Evolutionary conservation across 1,139 yeast species (phyloP).

Genomic region (Geotrichum candidum): DNA sequence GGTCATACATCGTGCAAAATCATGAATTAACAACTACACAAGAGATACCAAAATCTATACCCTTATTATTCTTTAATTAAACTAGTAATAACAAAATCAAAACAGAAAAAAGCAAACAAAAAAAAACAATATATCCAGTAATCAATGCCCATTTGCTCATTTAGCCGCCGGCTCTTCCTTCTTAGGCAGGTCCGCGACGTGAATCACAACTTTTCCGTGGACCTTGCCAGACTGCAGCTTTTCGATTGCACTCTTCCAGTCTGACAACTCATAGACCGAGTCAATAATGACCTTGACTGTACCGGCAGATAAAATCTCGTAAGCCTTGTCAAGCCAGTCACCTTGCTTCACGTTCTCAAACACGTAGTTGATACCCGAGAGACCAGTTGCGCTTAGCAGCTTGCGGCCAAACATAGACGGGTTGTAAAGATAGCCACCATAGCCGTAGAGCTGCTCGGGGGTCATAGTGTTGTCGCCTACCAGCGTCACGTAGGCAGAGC

Average conservation of each 20-base stretch:
- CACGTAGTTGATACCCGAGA: conserved; percentile 32
- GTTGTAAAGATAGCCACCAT: conserved; percentile 23
- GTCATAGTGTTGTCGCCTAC: conserved; percentile 44
- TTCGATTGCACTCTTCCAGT: conserved; percentile 47
- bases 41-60: neutral
- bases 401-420: conserved; percentile 32
- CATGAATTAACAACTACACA: too few relatives aligned
- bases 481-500: conserved; percentile 46
- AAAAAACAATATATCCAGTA: neutral
- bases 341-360: conserved; percentile 24
- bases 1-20: too few relatives aligned
- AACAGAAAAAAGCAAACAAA: neutral
- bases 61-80: neutral
- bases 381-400: conserved; percentile 26
- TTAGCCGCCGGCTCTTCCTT: neutral
- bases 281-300: conserved; percentile 47
- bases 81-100: neutral
- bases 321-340: conserved; percentile 31
- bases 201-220: conserved; percentile 55
- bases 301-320: conserved; percentile 40
- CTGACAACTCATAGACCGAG: conserved; percentile 45
- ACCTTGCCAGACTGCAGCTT: conserved; percentile 45
- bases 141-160: neutral
- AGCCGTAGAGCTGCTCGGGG: conserved; percentile 22
- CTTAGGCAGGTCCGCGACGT: conserved; percentile 1